phyloP scores from a whole-genome alignment of 164 flowering plant species.

The Pachysandra terminalis region DNA sequence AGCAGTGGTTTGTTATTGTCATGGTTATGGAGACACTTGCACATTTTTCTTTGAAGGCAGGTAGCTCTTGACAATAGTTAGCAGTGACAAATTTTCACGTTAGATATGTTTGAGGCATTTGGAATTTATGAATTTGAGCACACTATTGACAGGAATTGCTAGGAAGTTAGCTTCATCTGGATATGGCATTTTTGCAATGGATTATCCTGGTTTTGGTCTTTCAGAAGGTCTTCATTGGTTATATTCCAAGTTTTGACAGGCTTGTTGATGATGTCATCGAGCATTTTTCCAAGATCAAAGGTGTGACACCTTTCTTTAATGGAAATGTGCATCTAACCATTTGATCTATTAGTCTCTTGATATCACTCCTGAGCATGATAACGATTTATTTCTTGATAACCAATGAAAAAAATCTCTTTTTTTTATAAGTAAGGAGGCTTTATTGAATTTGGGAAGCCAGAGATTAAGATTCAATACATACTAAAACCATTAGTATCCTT shows the following conservation, averaged over 20 bases:
- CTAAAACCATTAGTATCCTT: too few species aligned
- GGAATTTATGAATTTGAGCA: slow-evolving; percentile 3
- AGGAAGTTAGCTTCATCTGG: slow-evolving; percentile 78
- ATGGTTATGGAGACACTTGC: slow-evolving; percentile 99
- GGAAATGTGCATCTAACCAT: too few species aligned
- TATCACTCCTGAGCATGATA: too few species aligned
- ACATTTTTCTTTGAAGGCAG: slow-evolving; percentile 96
- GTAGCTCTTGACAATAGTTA: slow-evolving; percentile 20
- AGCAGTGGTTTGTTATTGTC: slow-evolving; percentile 79
- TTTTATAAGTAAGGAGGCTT: too few species aligned
- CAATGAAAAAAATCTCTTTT: too few species aligned
- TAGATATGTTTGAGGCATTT: too few species aligned
- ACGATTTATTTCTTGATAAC: slow-evolving; percentile 1
- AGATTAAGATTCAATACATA: too few species aligned
- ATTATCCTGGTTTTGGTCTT: slow-evolving; percentile 97
- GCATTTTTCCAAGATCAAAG: slow-evolving; percentile 84
- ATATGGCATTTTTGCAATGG: slow-evolving; percentile 94
- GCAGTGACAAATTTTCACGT: background rate
- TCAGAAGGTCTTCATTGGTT: slow-evolving; percentile 94
- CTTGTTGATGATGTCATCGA: slow-evolving; percentile 93
- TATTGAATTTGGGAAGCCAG: too few species aligned
- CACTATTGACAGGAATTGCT: slow-evolving; percentile 67
- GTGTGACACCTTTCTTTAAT: slow-evolving; percentile 31
- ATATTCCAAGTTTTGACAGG: slow-evolving; percentile 67
- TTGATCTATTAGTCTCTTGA: background rate